Evolutionary conservation across 306 rosid species (phyloP).

Genomic region (Quercus wislizeni): DNA sequence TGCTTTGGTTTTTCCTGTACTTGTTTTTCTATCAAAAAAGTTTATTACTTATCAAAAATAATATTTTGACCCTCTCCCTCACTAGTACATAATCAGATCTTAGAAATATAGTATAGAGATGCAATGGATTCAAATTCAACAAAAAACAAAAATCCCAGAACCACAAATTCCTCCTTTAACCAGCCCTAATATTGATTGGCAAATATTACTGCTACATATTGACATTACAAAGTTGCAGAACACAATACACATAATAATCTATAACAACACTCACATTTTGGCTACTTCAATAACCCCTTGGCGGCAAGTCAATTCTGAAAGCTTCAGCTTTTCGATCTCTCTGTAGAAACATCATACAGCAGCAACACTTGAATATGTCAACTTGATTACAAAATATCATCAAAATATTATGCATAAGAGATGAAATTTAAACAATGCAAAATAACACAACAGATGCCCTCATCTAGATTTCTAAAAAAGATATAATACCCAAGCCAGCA

Average conservation of each 20-base stretch:
- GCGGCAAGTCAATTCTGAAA: conserved; percentile 87
- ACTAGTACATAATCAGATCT: not conserved
- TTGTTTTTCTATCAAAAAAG: no score
- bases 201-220: not conserved
- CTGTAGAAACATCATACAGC: conserved; percentile 44
- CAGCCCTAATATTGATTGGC: not conserved
- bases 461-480: not conserved
- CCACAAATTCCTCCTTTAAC: not conserved
- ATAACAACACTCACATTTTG: conserved; percentile 72
- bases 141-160: not conserved
- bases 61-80: not conserved
- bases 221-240: not conserved
- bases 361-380: not conserved
- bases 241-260: not conserved
- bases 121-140: not conserved
- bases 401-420: not conserved
- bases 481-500: not conserved
- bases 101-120: not conserved
- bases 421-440: not conserved
- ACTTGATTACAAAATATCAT: not conserved
- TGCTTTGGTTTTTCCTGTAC: no score
- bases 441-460: not conserved
- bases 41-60: no score
- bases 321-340: conserved; percentile 95
- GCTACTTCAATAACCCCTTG: conserved; percentile 97